Base-by-base conservation (phyloP, 805 yeast species). In the Saccharomycopsis fodiens region DNA sequence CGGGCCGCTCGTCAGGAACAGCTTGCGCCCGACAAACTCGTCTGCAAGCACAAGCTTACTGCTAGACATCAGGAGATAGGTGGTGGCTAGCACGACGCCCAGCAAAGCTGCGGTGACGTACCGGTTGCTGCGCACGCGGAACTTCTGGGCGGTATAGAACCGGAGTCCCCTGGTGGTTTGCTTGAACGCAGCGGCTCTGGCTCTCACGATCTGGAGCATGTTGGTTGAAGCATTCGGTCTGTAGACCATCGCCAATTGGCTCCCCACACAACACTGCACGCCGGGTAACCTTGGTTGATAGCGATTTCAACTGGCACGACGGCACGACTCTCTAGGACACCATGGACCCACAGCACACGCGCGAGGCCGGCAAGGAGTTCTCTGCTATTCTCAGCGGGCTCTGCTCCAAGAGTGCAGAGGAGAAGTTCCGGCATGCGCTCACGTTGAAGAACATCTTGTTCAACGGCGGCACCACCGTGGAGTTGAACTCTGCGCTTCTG, bases 41-140 rank as follows among this genome's bases (percentile, higher is more conserved):
- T n/a, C 12, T 35, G 30, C 15, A 21, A 39, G 25, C 4, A 46
- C 25, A 3, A 55, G 45, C 30, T 55, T 52, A 39, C 56, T 57
- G 6, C 48, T 47, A 16, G 59, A 56, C 1, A 61, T 25, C 1
- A 60, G 52, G 20, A 56, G 22, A 35, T 59, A 61, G 2, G 63
- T 55, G 3, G 62, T 56, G 2, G 60, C 58, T 10, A 59, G 44
- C 3, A 61, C 35, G 2, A 58, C 40, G 0, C 62, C 62, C 0
- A 61, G 53, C 1, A 72, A 19, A 4, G 51, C 42, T 13, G 50
- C 50, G 20, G 50, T 39, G 23, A 47, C n/a, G 17, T 40, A 39
- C 7, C 35, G 30, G 21, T 10, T 32, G 20, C 12, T 32, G 6
- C 20, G 8, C 5, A 32, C 20, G 7, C 17, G 20, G 36, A 10